Conservation (phyloP, 2,329 filamentous ascomycete genomes). For the Apiospora phragmitis region DNA sequence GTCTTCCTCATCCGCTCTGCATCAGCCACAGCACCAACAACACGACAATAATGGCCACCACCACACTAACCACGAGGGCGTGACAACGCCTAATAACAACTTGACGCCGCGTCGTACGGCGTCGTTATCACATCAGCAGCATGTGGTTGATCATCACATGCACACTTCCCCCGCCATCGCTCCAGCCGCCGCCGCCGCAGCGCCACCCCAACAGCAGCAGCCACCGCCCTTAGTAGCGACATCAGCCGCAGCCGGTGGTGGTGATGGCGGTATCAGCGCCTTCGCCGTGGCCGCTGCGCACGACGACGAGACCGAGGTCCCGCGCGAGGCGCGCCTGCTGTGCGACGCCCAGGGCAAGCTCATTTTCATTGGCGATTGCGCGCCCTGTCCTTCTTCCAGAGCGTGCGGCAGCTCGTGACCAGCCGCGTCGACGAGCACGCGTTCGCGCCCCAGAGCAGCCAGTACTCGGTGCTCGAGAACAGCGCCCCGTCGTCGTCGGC, state of each 20-base stretch:
- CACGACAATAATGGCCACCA: neutral
- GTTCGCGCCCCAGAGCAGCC: constrained; percentile 52
- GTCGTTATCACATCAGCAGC: neutral
- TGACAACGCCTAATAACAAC: neutral
- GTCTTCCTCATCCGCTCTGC: neutral
- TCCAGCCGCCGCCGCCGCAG: neutral
- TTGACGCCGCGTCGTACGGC: neutral
- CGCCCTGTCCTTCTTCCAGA: constrained; percentile 58
- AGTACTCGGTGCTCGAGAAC: constrained; percentile 52
- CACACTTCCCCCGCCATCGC: neutral
- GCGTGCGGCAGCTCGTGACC: constrained; percentile 52
- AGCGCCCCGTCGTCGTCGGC: constrained; percentile 14
- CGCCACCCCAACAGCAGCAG: neutral
- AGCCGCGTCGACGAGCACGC: constrained; percentile 49
- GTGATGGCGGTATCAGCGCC: no score
- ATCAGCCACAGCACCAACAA: neutral
- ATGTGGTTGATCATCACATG: neutral
- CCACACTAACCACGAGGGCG: neutral
- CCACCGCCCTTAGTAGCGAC: neutral
- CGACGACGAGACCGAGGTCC: constrained; percentile 56
- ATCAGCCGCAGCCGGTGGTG: neutral
- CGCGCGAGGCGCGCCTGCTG: constrained; percentile 51
- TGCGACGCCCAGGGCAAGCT: constrained; percentile 54
- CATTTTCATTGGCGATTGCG: constrained; percentile 59
- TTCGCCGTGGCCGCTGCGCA: constrained; percentile 18